These are phyloP conservation scores for Rhodomyrtus psidioides DNA, from an alignment of 441 rosid species.

Conservation along the genomic window DNA sequence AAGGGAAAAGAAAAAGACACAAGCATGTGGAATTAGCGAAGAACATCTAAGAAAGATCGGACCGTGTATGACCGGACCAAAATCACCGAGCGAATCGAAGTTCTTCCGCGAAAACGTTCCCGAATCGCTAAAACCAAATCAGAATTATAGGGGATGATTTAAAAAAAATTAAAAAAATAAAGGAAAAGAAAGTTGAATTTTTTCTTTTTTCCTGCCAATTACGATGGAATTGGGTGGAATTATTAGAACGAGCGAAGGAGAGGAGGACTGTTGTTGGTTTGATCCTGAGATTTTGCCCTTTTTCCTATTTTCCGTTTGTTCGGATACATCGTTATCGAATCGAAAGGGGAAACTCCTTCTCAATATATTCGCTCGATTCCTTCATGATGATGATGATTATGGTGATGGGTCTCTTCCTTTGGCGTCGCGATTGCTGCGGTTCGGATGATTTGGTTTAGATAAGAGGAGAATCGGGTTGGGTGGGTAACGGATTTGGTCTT, in stretches of 20 bases:
- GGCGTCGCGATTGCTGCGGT: not conserved
- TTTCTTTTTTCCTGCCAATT: not conserved
- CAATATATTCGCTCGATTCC: not conserved
- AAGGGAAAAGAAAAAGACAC: not conserved
- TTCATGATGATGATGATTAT: not conserved
- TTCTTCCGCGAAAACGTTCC: not conserved
- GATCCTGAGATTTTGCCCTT: not conserved
- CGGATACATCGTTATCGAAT: not conserved
- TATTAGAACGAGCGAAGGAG: not conserved
- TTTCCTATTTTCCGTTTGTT: not conserved
- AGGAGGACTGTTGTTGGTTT: not conserved
- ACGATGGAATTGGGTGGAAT: not conserved
- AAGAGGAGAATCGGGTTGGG: not conserved
- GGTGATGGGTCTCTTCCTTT: not conserved
- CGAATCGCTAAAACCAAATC: not conserved
- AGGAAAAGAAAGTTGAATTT: not conserved
- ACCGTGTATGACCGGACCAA: not conserved
- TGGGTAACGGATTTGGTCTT: not conserved
- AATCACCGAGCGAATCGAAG: not conserved
- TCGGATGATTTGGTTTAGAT: not conserved
- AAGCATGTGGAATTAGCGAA: not conserved
- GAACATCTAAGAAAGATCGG: not conserved
- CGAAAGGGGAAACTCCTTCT: not conserved
- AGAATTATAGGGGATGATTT: not conserved
- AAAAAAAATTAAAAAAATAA: not conserved